Conservation (phyloP, 805 yeast species). For the Metahyphopichia silvanorum region DNA sequence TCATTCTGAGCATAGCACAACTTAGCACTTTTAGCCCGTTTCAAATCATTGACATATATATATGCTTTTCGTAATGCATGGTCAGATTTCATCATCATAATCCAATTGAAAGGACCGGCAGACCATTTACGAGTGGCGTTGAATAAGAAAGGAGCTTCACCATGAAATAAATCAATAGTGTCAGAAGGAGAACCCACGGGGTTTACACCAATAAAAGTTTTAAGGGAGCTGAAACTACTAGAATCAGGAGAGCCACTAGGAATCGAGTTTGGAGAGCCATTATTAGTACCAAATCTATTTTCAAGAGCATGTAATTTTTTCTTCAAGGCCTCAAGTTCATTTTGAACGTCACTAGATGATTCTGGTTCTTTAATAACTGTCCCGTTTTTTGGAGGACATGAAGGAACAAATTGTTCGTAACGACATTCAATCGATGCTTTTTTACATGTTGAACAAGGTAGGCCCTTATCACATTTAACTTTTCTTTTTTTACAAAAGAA, state of each 20-base stretch:
- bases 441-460: constrained; percentile 35
- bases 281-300: background rate
- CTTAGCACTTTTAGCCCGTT: background rate
- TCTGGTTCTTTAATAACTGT: background rate
- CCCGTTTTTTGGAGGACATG: too few relatives aligned
- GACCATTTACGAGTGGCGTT: constrained; percentile 8
- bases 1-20: too few relatives aligned
- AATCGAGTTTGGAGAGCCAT: background rate
- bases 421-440: constrained; percentile 27
- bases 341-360: too few relatives aligned
- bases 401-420: background rate
- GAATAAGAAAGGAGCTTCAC: background rate
- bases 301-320: background rate
- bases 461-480: constrained; percentile 34
- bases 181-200: constrained; percentile 12
- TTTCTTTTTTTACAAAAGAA: constrained; percentile 33
- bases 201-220: constrained; percentile 9
- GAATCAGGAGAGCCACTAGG: background rate
- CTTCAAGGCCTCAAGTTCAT: background rate
- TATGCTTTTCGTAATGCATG: constrained; percentile 12
- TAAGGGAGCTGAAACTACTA: too few relatives aligned
- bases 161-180: constrained; percentile 11
- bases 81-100: constrained; percentile 25
- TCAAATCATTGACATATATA: constrained; percentile 5
- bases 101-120: constrained; percentile 28